Evolutionary conservation across 2,329 filamentous ascomycete species (phyloP), one percentile per base, ranked within the genome.

Genomic region (Fusarium irregulare): DNA sequence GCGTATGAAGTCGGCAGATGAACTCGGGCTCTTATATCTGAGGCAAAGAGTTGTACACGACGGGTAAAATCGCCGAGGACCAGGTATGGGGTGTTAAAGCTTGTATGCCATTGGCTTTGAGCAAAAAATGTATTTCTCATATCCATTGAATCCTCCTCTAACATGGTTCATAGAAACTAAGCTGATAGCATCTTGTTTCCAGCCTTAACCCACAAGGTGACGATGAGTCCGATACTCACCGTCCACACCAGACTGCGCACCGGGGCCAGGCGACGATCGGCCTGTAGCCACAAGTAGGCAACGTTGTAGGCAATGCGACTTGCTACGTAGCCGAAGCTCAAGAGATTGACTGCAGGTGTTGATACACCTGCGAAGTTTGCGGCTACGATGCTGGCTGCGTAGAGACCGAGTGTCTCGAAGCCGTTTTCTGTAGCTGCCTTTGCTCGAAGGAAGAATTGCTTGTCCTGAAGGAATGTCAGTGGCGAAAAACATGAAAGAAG

Each of bases 371-470:
- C 78, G n/a, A 76, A 73, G 73, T 85, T 86, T 67, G 81, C 84
- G 18, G 84, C 84, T 40, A 82, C 76, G 20, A 87, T 78, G 42
- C 75, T 80, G 5, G 79, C 79, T 14, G 82, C 79, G 72, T 79
- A 84, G 68, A 83, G 71, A 49, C 80, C 81, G 13, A 85, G 64
- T 5, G 80, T 82, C 75, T 85, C 83, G 66, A 83, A 79, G 64
- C 77, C 80, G 71, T 85, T 85, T 41, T 77, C 73, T 8, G 78
- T 72, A 7, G 84, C 83, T 23, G 85, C 84, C 73, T 90, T 84
- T 28, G 84, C 82, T 51, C 87, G 84, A 44, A 88, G 76, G 30
- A 86, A 80, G 56, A 83, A 82, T 74, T 88, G 88, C 74, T 90
- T 86, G 27, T 81, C 82, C 76, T 87, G 66, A 6, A 27, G n/a